Conservation (phyloP, 202 grass and related monocot species). For the Hordeum pubiflorum region DNA sequence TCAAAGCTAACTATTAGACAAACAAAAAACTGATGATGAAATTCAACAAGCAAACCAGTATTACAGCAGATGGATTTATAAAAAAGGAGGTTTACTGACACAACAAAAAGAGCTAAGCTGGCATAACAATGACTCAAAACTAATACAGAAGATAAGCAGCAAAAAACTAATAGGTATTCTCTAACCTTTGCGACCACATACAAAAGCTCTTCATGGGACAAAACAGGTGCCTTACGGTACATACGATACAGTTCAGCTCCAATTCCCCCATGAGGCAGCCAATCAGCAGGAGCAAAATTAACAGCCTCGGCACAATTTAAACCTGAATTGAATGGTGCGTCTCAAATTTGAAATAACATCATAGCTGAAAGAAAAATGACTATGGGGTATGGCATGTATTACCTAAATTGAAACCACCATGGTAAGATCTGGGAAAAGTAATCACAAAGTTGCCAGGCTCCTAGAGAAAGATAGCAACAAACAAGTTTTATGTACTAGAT, state of each 20-base stretch:
- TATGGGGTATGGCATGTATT: conserved; percentile 20
- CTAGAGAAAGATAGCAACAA: conserved; percentile 29
- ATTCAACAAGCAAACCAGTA: background rate
- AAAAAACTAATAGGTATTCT: background rate
- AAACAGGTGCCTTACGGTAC: conserved; percentile 74
- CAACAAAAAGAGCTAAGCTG: background rate
- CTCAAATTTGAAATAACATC: conserved; percentile 12
- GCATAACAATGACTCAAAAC: background rate
- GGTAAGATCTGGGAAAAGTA: conserved; percentile 93
- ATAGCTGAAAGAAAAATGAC: conserved; percentile 3
- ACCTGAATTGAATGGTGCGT: conserved; percentile 42
- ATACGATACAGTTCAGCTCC: conserved; percentile 74
- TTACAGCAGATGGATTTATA: background rate
- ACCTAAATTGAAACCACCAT: conserved; percentile 97
- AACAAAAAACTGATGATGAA: background rate
- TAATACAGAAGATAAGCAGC: background rate
- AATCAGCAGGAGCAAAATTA: conserved; percentile 92
- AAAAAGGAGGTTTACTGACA: background rate
- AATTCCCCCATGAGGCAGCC: conserved; percentile 83
- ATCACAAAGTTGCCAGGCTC: conserved; percentile 96
- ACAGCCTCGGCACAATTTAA: conserved; percentile 94
- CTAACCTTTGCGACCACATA: conserved; percentile 68
- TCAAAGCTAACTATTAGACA: background rate
- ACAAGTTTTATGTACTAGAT: background rate
- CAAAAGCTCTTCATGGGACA: conserved; percentile 88